Evolutionary conservation across 2,329 filamentous ascomycete genomes (phyloP), one percentile per base, ranked within the genome.

Genomic region (Xylaria sp.): DNA sequence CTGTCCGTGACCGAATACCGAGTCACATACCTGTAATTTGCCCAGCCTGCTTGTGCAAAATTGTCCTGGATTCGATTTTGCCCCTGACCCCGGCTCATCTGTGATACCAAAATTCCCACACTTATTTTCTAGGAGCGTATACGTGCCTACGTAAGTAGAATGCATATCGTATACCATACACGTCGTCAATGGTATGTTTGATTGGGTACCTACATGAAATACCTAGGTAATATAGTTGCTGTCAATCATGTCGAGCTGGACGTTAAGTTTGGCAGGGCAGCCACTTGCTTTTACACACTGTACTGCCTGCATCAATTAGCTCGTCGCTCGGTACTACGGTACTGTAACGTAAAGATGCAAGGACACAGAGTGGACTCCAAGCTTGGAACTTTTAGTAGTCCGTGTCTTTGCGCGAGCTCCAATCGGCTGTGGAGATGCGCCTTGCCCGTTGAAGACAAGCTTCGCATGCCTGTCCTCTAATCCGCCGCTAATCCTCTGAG

Each of bases 391-490:
- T 62, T 59, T 49, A 28, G 57, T 58, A 58, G 55, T 64, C 20
- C 33, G 33, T 39, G 25, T 43, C 43, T 28, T 46, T 18, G 55
- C 51, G 33, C 51, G 33, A 69, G 52, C 51, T 62, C 67, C 67
- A 69, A 69, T 66, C 63, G 63, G 66, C 20, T 68, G 56, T 57
- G 62, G 51, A 57, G 43, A 52, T 36, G n/a, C 58, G 66, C 66
- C 46, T 65, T 65, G 39, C 66, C 66, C 65, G 33, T 66, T 66
- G 25, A 54, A 52, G 51, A 68, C 67, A 66, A 62, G 67, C 67
- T 69, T 55, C 51, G 13, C 36, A 56, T 36, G 39, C 3, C 46
- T 33, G 43, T 54, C 46, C 62, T 43, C 33, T 43, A 28, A n/a
- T 36, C 60, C 61, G 49, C 61, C 58, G 56, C 31, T 51, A 46